Percentiles rank a stretch among this genome's conserved stretches.
Evolutionary conservation across 2,329 filamentous ascomycete species (phyloP).

Genomic region (Teratosphaeria gauchensis): DNA sequence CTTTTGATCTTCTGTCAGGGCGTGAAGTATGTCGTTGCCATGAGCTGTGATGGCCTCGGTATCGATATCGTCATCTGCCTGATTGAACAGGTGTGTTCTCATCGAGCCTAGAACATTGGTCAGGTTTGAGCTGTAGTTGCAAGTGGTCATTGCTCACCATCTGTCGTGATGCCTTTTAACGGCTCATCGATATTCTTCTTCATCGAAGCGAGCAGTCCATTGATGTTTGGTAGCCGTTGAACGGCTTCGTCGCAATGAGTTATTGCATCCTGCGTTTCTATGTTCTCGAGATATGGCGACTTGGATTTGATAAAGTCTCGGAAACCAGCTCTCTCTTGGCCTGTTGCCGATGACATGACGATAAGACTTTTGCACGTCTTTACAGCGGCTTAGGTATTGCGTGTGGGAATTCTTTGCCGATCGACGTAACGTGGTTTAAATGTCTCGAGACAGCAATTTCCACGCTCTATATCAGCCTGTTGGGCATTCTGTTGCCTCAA

Average conservation of each 20-base stretch:
- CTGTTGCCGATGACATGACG: background rate
- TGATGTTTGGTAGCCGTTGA: conserved; percentile 13
- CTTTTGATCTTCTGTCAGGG: conserved; percentile 41
- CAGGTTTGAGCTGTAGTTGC: conserved; percentile 1
- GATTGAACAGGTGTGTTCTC: conserved; percentile 14
- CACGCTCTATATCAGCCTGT: background rate
- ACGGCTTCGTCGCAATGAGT: conserved; percentile 9
- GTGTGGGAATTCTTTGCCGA: background rate
- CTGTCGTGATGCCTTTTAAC: conserved; percentile 59
- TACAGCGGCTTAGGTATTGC: background rate
- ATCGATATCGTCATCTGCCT: conserved; percentile 55
- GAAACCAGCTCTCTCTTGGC: background rate
- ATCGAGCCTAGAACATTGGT: conserved; percentile 11
- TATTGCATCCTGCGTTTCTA: conserved; percentile 1
- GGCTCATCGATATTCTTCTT: conserved; percentile 44
- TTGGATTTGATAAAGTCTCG: background rate
- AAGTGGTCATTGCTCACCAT: conserved; percentile 40
- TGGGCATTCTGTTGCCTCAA: background rate
- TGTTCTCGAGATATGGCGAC: background rate
- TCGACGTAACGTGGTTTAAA: background rate
- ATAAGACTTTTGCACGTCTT: background rate
- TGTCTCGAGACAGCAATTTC: background rate
- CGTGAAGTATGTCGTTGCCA: conserved; percentile 40
- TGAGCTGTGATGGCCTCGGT: conserved; percentile 28
- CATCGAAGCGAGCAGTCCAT: conserved; percentile 8